A percentile compares a stretch with the other conserved stretches of the same genome.
Conservation (phyloP, 1,284 basidiomycete genomes). For the Polyporus tsugae region DNA sequence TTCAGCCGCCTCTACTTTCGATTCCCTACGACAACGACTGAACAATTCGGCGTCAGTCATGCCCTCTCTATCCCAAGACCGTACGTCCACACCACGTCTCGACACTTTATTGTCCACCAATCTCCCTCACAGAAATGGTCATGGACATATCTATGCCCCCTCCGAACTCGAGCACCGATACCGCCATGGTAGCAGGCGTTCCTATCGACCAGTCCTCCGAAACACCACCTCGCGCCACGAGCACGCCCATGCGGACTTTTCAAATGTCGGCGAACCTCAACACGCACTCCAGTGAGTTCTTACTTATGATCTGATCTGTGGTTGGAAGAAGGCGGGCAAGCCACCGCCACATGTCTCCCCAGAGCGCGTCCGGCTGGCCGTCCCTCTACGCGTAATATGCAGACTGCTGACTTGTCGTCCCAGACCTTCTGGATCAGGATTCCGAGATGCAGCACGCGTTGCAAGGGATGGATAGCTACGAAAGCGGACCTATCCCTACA, state of each 20-base stretch:
- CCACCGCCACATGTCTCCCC: no score
- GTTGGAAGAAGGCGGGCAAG: no score
- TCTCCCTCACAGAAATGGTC: slow-evolving; percentile 36
- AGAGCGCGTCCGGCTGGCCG: neutral
- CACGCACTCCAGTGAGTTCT: slow-evolving; percentile 64
- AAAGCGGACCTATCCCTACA: slow-evolving; percentile 41
- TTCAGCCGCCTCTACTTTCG: slow-evolving; percentile 39
- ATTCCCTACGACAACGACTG: slow-evolving; percentile 42
- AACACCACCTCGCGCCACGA: slow-evolving; percentile 56
- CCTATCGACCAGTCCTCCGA: slow-evolving; percentile 49
- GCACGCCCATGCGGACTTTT: slow-evolving; percentile 65
- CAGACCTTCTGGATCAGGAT: slow-evolving; percentile 76
- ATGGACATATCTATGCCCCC: slow-evolving; percentile 40
- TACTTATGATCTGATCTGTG: neutral
- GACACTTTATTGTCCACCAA: neutral
- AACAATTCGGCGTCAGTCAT: slow-evolving; percentile 30
- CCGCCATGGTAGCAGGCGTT: slow-evolving; percentile 40
- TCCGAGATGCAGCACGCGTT: slow-evolving; percentile 79
- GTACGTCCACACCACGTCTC: slow-evolving; percentile 30
- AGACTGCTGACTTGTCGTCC: slow-evolving; percentile 1
- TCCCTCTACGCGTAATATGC: neutral
- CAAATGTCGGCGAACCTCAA: slow-evolving; percentile 63
- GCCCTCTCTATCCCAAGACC: slow-evolving; percentile 35
- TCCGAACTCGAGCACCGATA: slow-evolving; percentile 50
- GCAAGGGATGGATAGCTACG: slow-evolving; percentile 60